phyloP scores from a whole-genome alignment of 768 basidiomycete genomes.

The Phallus indusiatus region DNA sequence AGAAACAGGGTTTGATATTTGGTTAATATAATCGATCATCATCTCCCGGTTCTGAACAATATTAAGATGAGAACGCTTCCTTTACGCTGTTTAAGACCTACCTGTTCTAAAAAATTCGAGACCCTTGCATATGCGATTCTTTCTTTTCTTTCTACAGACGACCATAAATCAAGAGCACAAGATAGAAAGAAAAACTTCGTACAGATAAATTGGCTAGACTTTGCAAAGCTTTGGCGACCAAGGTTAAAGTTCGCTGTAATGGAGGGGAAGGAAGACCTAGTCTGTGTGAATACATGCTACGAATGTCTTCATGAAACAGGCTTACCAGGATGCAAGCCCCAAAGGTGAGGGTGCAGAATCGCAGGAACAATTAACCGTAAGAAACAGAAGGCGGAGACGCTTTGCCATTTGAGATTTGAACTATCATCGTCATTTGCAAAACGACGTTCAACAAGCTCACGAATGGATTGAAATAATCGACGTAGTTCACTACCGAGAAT shows the following conservation, averaged over 20 bases:
- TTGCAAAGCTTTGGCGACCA: slow-evolving; percentile 85
- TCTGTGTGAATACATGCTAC: not conserved
- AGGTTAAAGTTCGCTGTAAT: slow-evolving; percentile 71
- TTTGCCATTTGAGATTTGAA: slow-evolving; percentile 61
- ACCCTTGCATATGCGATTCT: slow-evolving; percentile 6
- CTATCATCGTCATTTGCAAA: slow-evolving; percentile 31
- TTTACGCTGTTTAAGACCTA: not conserved
- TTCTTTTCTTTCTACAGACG: slow-evolving; percentile 1
- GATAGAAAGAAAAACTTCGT: slow-evolving; percentile 18
- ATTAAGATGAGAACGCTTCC: not conserved
- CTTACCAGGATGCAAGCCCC: slow-evolving; percentile 66
- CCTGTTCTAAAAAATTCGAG: slow-evolving; percentile 1
- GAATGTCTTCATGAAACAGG: slow-evolving; percentile 11
- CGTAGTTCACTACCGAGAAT: slow-evolving; percentile 54
- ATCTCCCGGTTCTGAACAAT: not conserved
- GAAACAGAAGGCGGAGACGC: slow-evolving; percentile 85
- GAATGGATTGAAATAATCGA: slow-evolving; percentile 55
- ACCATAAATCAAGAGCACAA: not conserved
- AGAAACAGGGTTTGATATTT: slow-evolving; percentile 15
- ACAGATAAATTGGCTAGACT: slow-evolving; percentile 77
- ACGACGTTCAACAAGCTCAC: slow-evolving; percentile 55
- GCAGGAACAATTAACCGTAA: slow-evolving; percentile 85
- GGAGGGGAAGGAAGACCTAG: slow-evolving; percentile 56
- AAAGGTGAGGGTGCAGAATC: slow-evolving; percentile 80
- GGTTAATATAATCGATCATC: slow-evolving; percentile 63